Evolutionary conservation across 257 asterid species (phyloP), one percentile per base, ranked within the genome.

Genomic region (Penstemon newberryi): DNA sequence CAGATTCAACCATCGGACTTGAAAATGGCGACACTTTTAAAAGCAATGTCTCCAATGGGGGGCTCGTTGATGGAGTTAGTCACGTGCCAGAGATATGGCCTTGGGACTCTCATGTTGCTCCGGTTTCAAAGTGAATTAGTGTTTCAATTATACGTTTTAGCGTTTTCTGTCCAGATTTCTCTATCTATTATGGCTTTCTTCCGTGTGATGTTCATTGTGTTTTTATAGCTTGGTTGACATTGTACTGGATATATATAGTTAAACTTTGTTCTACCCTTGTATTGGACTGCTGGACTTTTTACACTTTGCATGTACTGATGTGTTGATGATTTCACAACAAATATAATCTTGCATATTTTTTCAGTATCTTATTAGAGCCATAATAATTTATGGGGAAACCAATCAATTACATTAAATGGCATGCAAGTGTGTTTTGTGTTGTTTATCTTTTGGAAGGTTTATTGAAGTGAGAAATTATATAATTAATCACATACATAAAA

Each of bases 51-150:
- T 66, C 75, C 66, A 81, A 75, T 41, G 89, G 84, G 10, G 81
- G 53, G 4, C 67, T 74, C 47, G 60, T 70, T 19, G 85, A 84
- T 13, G 44, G 77, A 3, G 76, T 58, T 7, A 74, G 77, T 70
- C 77, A 77, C 10, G 62, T 79, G 41, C 71, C 87, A 4, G 94
- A 85, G 11, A 72, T 84, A 18, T 91, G 94, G 94, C 45, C 73
- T 51, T 91, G 91, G 94, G 89, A 84, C 4, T 66, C 84, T 76
- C 83, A 87, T 75, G 84, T 66, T 67, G 70, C 61, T 67, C 71
- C 87, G 7, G 44, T 60, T 12, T 66, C 85, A 7, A 86, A 88
- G 78, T 86, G 82, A 76, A 74, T 10, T 15, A 45, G 68, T 33
- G 68, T 33, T 45, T 47, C 11, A 4, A 63, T 45, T 25, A 55